Evolutionary conservation across 371 early-diverging fungal species (phyloP), one percentile per base, ranked within the genome.

Genomic region (Circinella umbellata): DNA sequence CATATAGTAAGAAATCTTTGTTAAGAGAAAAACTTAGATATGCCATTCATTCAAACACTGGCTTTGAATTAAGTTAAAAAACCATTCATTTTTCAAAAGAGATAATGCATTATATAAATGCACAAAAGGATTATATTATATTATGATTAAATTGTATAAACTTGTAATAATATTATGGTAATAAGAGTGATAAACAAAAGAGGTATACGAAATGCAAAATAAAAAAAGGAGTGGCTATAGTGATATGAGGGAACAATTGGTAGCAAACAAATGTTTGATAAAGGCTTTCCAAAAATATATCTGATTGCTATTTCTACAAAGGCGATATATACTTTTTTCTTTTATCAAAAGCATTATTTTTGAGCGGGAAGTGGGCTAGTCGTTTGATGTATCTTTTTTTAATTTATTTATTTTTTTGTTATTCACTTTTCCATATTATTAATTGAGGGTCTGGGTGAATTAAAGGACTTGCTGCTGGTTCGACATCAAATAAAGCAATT

Each of bases 21-120:
- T 66, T 88, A 18, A 76, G 77, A 63, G 88, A 88, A 49, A 88
- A 88, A 55, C 49, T 88, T 10, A 73, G 73, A n/a, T 86, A 86
- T 65, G 83, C 86, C 0, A 86, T 88, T 48, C 76, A 78, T 69
- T 76, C 86, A 35, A 82, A 85, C 63, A 82, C 84, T 34, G 88
- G 88, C 0, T 88, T 88, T 63, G 88, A 88, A 57, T 66, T 83
- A 39, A 83, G 83, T 57, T 57, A 61, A 34, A 14, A 7, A 10
- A 18, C 37, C 7, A 5, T 42, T 37, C 51, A 13, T 57, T 18
- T 66, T 3, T 17, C 39, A 63, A 27, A 17, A 35, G 13, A 35
- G 20, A 13, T 27, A 27, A 27, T 27, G 27, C 27, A 27, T 27
- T 27, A 27, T 27, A 27, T 27, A 27, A 27, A 27, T 27, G 27